A percentile compares a stretch with the other conserved stretches of the same genome.
phyloP scores from a whole-genome alignment of 345 rosid species.

The Linum usitatissimum region DNA sequence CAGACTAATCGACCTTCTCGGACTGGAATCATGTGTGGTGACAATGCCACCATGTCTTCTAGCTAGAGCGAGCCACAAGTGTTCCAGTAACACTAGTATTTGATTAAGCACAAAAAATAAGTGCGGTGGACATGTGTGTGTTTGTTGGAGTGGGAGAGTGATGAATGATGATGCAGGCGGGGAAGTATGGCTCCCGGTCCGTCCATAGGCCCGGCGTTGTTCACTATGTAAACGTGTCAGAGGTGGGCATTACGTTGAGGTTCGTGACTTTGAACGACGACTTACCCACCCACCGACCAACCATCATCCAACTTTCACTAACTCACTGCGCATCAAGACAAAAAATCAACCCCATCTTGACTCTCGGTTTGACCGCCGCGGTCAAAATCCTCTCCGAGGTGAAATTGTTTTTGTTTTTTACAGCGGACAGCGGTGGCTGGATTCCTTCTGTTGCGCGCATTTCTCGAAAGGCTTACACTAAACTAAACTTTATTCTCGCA shows the following conservation, averaged over 20 bases:
- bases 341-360: background rate
- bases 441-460: background rate
- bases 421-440: background rate
- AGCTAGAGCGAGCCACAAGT: too few relatives aligned
- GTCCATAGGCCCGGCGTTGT: slow-evolving; percentile 20
- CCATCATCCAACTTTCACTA: background rate
- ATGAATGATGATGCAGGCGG: too few relatives aligned
- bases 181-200: background rate
- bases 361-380: background rate
- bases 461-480: background rate
- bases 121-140: too few relatives aligned
- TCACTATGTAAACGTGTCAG: slow-evolving; percentile 21
- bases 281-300: background rate
- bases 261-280: slow-evolving; percentile 26
- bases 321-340: background rate
- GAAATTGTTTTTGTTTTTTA: background rate
- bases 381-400: background rate
- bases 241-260: background rate
- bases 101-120: too few relatives aligned
- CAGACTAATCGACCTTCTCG: too few relatives aligned
- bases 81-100: too few relatives aligned
- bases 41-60: too few relatives aligned
- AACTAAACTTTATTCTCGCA: background rate
- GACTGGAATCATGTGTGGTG: too few relatives aligned
- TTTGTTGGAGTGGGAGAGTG: too few relatives aligned